Evolutionary conservation across 495 filamentous ascomycete genomes (phyloP).

Genomic region (Xylaria curta): DNA sequence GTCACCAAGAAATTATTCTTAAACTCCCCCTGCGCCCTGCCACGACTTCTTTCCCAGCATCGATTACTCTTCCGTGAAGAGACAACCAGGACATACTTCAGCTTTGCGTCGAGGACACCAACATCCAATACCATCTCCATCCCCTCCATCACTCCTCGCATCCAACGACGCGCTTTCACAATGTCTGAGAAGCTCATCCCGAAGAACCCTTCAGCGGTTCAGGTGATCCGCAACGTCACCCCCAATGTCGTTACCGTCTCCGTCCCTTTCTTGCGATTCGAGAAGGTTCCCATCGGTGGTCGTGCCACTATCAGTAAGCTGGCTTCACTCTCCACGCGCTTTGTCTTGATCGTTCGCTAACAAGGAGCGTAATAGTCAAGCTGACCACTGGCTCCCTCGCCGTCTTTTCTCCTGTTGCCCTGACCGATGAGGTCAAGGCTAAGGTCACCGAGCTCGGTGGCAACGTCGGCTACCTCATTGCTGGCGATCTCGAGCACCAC

Average conservation of each 20-base stretch:
- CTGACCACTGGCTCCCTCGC: constrained; percentile 78
- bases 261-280: constrained; percentile 84
- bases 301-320: constrained; percentile 79
- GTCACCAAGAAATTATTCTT: constrained; percentile 14
- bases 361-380: constrained; percentile 60
- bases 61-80: constrained; percentile 2
- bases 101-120: not conserved
- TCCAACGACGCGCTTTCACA: constrained; percentile 27
- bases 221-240: constrained; percentile 85
- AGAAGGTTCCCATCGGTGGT: constrained; percentile 80
- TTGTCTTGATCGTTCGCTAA: constrained; percentile 21
- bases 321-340: not conserved
- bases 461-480: constrained; percentile 81
- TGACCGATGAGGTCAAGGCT: constrained; percentile 77
- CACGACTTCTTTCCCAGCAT: not conserved
- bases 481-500: constrained; percentile 90
- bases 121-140: not conserved
- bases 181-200: constrained; percentile 58
- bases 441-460: constrained; percentile 71
- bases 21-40: constrained; percentile 21
- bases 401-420: constrained; percentile 87
- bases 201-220: constrained; percentile 73
- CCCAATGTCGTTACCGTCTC: constrained; percentile 83
- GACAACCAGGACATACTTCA: constrained; percentile 2
- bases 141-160: not conserved